phyloP scores from a whole-genome alignment of 1,284 basidiomycete genomes.

The Puccinia hordei region DNA sequence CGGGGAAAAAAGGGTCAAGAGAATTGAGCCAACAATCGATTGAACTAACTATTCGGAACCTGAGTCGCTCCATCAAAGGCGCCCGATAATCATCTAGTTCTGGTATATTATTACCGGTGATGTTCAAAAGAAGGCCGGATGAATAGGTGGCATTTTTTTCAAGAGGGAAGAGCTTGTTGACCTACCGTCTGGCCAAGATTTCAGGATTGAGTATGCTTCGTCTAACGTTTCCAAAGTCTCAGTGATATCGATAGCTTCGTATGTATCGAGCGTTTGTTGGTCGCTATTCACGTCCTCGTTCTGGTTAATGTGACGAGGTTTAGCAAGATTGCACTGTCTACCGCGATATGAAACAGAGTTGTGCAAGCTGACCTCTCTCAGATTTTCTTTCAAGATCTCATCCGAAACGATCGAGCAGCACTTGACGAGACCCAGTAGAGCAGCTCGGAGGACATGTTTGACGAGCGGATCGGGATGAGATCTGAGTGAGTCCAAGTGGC shows the following conservation, averaged over 20 bases:
- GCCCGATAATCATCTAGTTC: conserved; percentile 28
- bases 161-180: not conserved
- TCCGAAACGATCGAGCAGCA: conserved; percentile 78
- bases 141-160: not conserved
- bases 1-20: not conserved
- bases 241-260: conserved; percentile 36
- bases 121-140: not conserved
- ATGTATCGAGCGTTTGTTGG: conserved; percentile 15
- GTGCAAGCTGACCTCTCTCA: conserved; percentile 71
- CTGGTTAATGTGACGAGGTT: not conserved
- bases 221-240: conserved; percentile 32
- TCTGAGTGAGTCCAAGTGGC: conserved; percentile 63
- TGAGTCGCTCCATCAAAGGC: conserved; percentile 40
- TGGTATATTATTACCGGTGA: not conserved
- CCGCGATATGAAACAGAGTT: conserved; percentile 25
- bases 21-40: not conserved
- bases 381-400: conserved; percentile 71
- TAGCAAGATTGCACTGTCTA: conserved; percentile 35
- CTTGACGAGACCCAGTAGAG: conserved; percentile 74
- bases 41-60: conserved; percentile 36
- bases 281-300: conserved; percentile 43
- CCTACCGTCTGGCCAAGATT: conserved; percentile 16
- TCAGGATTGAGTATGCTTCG: conserved; percentile 24
- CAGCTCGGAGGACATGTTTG: conserved; percentile 71
- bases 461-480: conserved; percentile 66